These are phyloP conservation scores for Cordyceps cicadae DNA, from an alignment of 2,329 filamentous ascomycete genomes.

Conservation along the genomic window DNA sequence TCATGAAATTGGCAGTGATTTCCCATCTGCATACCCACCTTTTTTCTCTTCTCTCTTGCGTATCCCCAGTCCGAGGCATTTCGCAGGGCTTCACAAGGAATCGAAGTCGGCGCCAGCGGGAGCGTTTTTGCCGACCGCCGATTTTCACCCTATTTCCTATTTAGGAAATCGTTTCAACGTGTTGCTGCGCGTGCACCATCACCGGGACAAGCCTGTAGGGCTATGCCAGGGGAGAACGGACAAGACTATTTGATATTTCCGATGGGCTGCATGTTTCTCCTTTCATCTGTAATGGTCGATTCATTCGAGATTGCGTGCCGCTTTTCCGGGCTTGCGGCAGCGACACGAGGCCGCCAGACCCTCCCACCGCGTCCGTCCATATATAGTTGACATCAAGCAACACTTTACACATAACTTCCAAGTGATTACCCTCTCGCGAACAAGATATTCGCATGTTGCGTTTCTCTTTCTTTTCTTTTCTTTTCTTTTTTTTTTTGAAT, in stretches of 20 bases:
- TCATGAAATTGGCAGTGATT: no score
- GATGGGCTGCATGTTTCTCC: background rate
- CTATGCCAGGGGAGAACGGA: background rate
- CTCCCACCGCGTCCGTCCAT: background rate
- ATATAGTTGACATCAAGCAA: background rate
- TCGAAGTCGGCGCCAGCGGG: no score
- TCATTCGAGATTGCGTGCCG: background rate
- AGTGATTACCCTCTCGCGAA: background rate
- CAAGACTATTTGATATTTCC: no score
- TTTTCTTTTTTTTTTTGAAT: no score
- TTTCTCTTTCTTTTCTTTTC: no score
- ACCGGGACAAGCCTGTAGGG: background rate
- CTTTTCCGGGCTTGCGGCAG: background rate
- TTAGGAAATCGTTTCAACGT: constrained; percentile 1
- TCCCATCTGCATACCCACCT: no score
- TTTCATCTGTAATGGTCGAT: background rate
- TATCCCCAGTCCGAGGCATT: no score
- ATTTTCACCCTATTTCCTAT: background rate
- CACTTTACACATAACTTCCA: background rate
- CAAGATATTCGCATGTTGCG: no score
- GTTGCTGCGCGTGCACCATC: background rate
- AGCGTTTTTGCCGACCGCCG: no score
- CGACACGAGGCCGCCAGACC: background rate
- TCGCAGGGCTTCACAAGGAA: no score
- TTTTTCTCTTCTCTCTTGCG: no score